phyloP scores from a whole-genome alignment of 768 basidiomycete species.

The Ramaria sp. region DNA sequence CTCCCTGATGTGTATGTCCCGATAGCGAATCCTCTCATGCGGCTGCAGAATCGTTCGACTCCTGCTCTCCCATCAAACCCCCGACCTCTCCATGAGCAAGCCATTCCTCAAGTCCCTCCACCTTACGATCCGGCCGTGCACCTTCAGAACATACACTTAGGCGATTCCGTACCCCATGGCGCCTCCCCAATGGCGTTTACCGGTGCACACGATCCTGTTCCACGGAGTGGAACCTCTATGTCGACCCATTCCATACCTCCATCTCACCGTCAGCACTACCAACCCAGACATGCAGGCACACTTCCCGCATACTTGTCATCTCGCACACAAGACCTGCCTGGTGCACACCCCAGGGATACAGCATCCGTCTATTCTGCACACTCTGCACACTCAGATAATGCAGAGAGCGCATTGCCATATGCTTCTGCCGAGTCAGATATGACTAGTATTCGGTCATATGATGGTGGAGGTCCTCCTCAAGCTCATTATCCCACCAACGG shows the following conservation, averaged over 20 bases:
- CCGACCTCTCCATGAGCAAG: slow-evolving; percentile 23
- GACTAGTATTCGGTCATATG: slow-evolving; percentile 28
- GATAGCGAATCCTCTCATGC: slow-evolving; percentile 24
- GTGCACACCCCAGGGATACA: slow-evolving; percentile 12
- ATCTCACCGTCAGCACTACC: slow-evolving; percentile 16
- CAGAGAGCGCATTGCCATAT: slow-evolving; percentile 17
- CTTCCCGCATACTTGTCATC: slow-evolving; percentile 22
- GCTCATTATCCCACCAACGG: not conserved
- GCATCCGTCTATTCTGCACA: slow-evolving; percentile 15
- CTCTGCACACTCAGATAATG: slow-evolving; percentile 12
- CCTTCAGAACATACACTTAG: slow-evolving; percentile 41
- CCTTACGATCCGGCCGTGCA: slow-evolving; percentile 36
- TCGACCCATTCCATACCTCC: slow-evolving; percentile 30
- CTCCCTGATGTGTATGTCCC: not conserved
- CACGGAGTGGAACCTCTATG: slow-evolving; percentile 49
- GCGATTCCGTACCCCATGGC: slow-evolving; percentile 28
- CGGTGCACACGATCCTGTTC: slow-evolving; percentile 34
- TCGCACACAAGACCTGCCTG: slow-evolving; percentile 12
- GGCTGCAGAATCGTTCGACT: slow-evolving; percentile 37
- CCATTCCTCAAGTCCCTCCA: slow-evolving; percentile 20
- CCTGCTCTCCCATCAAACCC: slow-evolving; percentile 33
- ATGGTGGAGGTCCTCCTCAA: slow-evolving; percentile 22
- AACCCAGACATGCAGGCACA: slow-evolving; percentile 32
- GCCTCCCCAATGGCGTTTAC: slow-evolving; percentile 19
- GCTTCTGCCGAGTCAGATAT: slow-evolving; percentile 26